Conservation (phyloP, 768 basidiomycete species). For the Lentinus tigrinus region DNA sequence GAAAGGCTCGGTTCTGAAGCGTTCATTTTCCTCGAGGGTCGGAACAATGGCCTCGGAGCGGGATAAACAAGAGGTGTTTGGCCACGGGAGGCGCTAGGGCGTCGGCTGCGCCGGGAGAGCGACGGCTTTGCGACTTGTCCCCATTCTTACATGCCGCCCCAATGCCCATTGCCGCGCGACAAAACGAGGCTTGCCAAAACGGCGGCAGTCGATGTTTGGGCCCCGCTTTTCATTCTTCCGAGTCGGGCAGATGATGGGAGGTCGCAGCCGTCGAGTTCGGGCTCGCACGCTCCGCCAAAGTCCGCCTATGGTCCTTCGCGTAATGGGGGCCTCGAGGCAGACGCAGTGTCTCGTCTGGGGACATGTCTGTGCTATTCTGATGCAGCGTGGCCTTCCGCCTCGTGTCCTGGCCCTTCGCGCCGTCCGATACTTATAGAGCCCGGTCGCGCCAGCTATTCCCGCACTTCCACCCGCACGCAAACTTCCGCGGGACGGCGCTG, state of each 20-base stretch:
- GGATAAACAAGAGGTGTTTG: not conserved
- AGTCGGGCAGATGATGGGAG: not conserved
- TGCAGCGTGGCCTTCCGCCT: constrained; percentile 18
- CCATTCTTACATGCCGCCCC: not conserved
- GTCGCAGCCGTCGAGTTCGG: not conserved
- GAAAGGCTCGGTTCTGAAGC: not conserved
- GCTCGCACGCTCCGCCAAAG: not conserved
- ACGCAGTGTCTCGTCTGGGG: constrained; percentile 4
- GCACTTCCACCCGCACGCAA: constrained; percentile 8
- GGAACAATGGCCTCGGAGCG: not conserved
- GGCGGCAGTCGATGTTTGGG: not conserved
- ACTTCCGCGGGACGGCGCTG: not conserved
- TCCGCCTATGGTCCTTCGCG: not conserved
- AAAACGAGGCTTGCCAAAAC: not conserved
- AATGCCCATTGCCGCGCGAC: not conserved
- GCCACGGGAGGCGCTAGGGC: not conserved
- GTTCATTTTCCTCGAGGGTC: not conserved
- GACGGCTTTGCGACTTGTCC: not conserved
- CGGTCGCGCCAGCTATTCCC: constrained; percentile 8
- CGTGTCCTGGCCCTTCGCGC: constrained; percentile 9
- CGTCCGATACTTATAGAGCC: constrained; percentile 12
- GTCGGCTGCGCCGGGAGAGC: not conserved
- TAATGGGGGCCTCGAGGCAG: constrained; percentile 16
- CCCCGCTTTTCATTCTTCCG: not conserved
- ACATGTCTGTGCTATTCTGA: constrained; percentile 11